phyloP scores from a whole-genome alignment of 805 yeast species.

The Tetrapisispora taiwanensis region DNA sequence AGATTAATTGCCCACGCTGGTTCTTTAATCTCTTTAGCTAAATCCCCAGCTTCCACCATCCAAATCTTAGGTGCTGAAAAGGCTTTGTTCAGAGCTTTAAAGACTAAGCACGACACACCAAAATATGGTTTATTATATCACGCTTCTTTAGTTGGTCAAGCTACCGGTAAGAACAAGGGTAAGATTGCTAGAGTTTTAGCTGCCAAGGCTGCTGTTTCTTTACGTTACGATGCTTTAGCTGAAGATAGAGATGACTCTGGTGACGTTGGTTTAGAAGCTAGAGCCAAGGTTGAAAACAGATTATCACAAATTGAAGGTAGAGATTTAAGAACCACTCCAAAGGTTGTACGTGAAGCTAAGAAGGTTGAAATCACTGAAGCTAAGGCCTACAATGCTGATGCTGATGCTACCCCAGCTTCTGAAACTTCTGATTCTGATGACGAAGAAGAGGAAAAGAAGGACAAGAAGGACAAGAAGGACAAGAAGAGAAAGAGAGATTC shows the following conservation, averaged over 20 bases:
- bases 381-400: slow-evolving; percentile 87
- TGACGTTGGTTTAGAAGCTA: slow-evolving; percentile 80
- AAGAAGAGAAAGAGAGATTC: slow-evolving; percentile 2
- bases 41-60: slow-evolving; percentile 97
- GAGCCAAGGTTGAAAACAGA: slow-evolving; percentile 91
- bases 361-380: slow-evolving; percentile 82
- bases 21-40: slow-evolving; percentile 84
- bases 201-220: slow-evolving; percentile 94
- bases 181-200: slow-evolving; percentile 97
- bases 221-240: slow-evolving; percentile 92
- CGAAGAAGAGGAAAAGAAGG: slow-evolving; percentile 29
- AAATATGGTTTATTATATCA: slow-evolving; percentile 96
- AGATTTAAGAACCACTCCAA: slow-evolving; percentile 83
- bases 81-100: slow-evolving; percentile 96
- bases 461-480: slow-evolving; percentile 21
- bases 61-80: slow-evolving; percentile 98
- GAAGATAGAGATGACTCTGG: slow-evolving; percentile 96
- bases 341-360: slow-evolving; percentile 70
- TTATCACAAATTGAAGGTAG: slow-evolving; percentile 93
- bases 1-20: slow-evolving; percentile 97
- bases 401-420: slow-evolving; percentile 50
- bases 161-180: slow-evolving; percentile 96
- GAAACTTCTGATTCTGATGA: slow-evolving; percentile 32
- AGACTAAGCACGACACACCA: slow-evolving; percentile 97
- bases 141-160: slow-evolving; percentile 95